Evolutionary conservation across 805 yeast genomes (phyloP).

Genomic region (Wickerhamomyces pijperi): DNA sequence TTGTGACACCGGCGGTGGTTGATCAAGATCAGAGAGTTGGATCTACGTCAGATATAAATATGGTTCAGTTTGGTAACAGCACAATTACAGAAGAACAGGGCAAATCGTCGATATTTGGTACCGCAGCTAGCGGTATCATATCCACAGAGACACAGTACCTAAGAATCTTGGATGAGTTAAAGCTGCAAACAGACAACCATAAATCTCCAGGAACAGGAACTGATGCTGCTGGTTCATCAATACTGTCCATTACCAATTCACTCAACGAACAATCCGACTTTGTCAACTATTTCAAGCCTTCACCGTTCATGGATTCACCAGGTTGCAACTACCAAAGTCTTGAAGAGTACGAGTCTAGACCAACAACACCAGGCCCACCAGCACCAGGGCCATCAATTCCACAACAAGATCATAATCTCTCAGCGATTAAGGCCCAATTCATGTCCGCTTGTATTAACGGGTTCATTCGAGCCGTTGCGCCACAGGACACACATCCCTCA

Average conservation of each 20-base stretch:
- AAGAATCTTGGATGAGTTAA: not conserved
- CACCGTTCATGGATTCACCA: not conserved
- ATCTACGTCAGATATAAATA: no score
- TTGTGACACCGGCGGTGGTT: no score
- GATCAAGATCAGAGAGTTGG: no score
- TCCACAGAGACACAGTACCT: not conserved
- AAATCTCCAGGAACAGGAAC: no score
- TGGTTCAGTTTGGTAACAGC: no score
- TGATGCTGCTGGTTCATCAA: no score
- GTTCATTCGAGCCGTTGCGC: conserved; percentile 29
- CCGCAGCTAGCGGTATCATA: not conserved
- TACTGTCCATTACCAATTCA: no score
- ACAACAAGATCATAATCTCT: no score
- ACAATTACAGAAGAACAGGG: not conserved
- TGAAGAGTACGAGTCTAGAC: conserved; percentile 2
- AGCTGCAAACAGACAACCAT: no score
- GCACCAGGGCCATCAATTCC: no score
- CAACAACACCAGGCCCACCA: not conserved
- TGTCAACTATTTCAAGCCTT: no score
- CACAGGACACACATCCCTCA: conserved; percentile 29
- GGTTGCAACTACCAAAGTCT: not conserved
- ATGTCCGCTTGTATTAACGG: conserved; percentile 25
- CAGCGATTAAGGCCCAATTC: conserved; percentile 2
- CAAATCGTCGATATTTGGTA: not conserved
- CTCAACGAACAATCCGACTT: no score